Evolutionary conservation across 2,329 filamentous ascomycete genomes (phyloP).

Genomic region (Davidsoniella australis): DNA sequence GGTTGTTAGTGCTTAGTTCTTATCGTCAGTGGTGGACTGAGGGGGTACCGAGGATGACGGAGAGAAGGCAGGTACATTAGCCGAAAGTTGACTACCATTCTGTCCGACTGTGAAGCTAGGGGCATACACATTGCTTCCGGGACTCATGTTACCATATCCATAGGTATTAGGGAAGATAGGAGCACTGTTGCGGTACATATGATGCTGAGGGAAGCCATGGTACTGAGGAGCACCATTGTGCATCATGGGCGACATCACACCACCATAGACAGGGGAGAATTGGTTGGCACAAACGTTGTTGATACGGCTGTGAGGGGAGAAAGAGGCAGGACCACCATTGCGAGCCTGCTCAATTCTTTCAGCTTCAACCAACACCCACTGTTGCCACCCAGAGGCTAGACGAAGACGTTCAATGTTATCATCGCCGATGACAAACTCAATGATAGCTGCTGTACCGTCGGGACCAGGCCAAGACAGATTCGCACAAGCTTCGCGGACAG

Average conservation of each 20-base stretch:
- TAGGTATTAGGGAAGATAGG: constrained; percentile 17
- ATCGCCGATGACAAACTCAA: constrained; percentile 62
- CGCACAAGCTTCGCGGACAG: constrained; percentile 24
- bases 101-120: constrained; percentile 15
- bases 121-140: constrained; percentile 12
- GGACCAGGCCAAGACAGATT: constrained; percentile 47
- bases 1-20: constrained; percentile 6
- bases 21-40: background rate
- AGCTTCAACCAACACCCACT: constrained; percentile 57
- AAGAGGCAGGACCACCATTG: constrained; percentile 44
- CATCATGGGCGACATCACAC: constrained; percentile 3
- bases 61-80: constrained; percentile 25
- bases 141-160: background rate
- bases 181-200: constrained; percentile 16
- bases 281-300: constrained; percentile 14
- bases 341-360: constrained; percentile 58
- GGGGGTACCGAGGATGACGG: constrained; percentile 14
- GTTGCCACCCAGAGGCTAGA: constrained; percentile 56
- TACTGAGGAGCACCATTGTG: constrained; percentile 8
- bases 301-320: constrained; percentile 17
- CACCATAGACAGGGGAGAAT: constrained; percentile 8
- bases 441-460: constrained; percentile 46
- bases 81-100: constrained; percentile 20
- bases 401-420: constrained; percentile 69
- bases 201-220: constrained; percentile 16